A percentile compares a stretch with the other conserved stretches of the same genome.
Evolutionary conservation across 495 filamentous ascomycete species (phyloP).

Genomic region (Aspergillus steynii): DNA sequence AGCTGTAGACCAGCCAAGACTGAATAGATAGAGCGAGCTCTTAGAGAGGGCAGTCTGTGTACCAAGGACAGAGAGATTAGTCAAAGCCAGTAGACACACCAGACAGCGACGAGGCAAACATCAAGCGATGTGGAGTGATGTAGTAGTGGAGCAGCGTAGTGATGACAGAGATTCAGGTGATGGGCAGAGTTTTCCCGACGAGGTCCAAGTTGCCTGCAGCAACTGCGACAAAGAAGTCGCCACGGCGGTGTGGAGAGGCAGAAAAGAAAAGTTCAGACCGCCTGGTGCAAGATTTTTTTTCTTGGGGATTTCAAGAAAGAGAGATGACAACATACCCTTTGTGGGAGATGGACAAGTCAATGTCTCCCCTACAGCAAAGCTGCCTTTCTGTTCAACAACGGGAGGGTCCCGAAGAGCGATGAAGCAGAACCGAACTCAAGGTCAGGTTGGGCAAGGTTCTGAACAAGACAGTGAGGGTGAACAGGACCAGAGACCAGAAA

Average conservation of each 20-base stretch:
- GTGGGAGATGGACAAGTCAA: constrained; percentile 97
- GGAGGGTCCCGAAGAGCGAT: constrained; percentile 10
- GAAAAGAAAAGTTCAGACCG: background rate
- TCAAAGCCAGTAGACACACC: background rate
- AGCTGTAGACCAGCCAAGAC: constrained; percentile 25
- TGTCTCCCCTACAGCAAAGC: constrained; percentile 79
- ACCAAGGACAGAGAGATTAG: constrained; percentile 7
- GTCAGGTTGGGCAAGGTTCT: constrained; percentile 15
- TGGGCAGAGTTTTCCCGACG: too few relatives aligned
- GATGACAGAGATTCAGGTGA: background rate
- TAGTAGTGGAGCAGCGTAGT: background rate
- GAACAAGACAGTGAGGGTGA: constrained; percentile 16
- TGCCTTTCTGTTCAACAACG: constrained; percentile 18
- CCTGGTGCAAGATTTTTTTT: background rate
- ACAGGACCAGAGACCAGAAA: constrained; percentile 26
- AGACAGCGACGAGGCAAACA: constrained; percentile 10
- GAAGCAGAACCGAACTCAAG: constrained; percentile 17
- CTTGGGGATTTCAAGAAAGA: background rate
- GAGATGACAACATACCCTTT: constrained; percentile 49
- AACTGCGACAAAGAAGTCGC: background rate
- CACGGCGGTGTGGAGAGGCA: background rate
- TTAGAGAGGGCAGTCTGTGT: constrained; percentile 20
- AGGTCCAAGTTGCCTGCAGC: background rate
- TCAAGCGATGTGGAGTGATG: background rate
- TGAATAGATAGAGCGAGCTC: constrained; percentile 15